Base-by-base conservation (phyloP, 2,329 filamentous ascomycete genomes). In the Nemania sp. region DNA sequence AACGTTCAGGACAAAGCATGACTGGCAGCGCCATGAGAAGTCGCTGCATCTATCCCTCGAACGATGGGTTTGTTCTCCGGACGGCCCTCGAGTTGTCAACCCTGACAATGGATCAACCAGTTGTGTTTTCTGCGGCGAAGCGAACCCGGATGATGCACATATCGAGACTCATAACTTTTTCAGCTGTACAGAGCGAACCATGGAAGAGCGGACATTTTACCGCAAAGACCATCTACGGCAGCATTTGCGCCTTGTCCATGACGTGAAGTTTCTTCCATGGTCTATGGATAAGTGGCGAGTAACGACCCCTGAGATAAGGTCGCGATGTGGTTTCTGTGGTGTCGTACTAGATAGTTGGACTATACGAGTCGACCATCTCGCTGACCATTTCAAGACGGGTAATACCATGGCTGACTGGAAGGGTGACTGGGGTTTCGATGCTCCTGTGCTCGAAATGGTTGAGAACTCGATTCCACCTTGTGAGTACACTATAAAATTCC, bases 11-110 rank as follows among this genome's bases (percentile, higher is more conserved):
- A 86, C 83, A 3, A 87, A 87, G 66, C 82, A 87, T 63, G 84
- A 87, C 68, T 87, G 84, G 84, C 83, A 86, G 63, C 76, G 86
- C 54, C 86, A 90, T 66, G 86, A 90, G 64, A 86, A 86, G 61
- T 85, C 83, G 45, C 74, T 84, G 59, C 86, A 81, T 67, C 71
- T 82, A 62, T 89, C 82, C 6, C 80, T 87, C 0, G 84, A 83
- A 72, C 77, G 77, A 52, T 90, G 80, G 87, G 81, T 84, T 55
- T 89, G 80, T 65, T 78, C 79, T 3, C 83, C 82, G 39, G 77
- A 82, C 39, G 83, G 83, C 0, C 72, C 81, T 14, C 75, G 72
- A 5, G 78, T 78, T 4, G 69, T 84, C 30, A 81, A 86, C 52
- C 78, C 82, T 2, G 79, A 84, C 2, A 84, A 79, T n/a, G 82